phyloP scores from a whole-genome alignment of 768 basidiomycete species.

The Mycena galopus region DNA sequence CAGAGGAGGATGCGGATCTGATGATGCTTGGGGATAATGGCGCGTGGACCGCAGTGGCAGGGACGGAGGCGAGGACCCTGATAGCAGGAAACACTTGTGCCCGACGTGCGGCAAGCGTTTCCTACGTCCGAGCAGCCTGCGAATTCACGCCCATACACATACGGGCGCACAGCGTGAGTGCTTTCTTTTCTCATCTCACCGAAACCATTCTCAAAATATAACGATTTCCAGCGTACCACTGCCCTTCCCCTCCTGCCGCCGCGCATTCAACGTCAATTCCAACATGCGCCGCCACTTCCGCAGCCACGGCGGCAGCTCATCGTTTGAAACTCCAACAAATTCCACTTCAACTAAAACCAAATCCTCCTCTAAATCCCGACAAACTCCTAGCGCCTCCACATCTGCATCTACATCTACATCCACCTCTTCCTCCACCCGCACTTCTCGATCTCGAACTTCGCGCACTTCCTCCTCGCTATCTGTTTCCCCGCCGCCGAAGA shows the following conservation, averaged over 20 bases:
- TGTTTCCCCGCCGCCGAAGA: not conserved
- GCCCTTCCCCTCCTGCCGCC: conserved; percentile 81
- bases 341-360: too few relatives aligned
- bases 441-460: not conserved
- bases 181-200: not conserved
- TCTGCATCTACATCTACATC: not conserved
- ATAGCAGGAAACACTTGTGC: conserved; percentile 62
- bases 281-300: conserved; percentile 87
- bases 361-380: not conserved
- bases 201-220: not conserved
- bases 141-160: conserved; percentile 77
- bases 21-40: too few relatives aligned
- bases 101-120: conserved; percentile 73
- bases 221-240: conserved; percentile 70
- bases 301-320: conserved; percentile 57
- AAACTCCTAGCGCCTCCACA: too few relatives aligned
- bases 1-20: too few relatives aligned
- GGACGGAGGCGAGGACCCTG: not conserved
- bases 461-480: not conserved
- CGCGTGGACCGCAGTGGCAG: not conserved
- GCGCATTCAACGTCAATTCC: conserved; percentile 86
- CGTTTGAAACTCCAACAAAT: not conserved
- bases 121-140: conserved; percentile 75
- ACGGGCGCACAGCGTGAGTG: conserved; percentile 78
- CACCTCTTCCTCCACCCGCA: too few relatives aligned